A percentile compares a stretch with the other conserved stretches of the same genome.
Conservation (phyloP, 73 alveolate species). For the Paramecium pentaurelia region DNA sequence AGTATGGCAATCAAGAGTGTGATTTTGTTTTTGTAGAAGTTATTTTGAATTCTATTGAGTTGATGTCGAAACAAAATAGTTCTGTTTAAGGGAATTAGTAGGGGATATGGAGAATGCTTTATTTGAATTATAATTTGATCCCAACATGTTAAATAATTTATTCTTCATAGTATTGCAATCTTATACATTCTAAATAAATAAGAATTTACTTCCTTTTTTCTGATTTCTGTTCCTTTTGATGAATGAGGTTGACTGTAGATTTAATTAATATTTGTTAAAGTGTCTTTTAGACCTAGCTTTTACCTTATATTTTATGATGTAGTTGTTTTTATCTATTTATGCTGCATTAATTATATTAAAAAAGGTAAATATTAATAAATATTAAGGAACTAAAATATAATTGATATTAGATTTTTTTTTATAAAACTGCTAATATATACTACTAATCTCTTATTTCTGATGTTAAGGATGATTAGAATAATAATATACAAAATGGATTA, state of each 20-base stretch:
- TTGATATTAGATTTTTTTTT: neutral
- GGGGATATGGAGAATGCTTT: neutral
- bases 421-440: neutral
- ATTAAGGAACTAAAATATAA: neutral
- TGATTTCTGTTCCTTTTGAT: neutral
- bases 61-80: neutral
- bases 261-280: neutral
- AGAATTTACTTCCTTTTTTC: slow-evolving; percentile 1
- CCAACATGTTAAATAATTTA: neutral
- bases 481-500: neutral
- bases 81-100: neutral
- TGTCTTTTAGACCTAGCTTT: neutral
- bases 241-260: slow-evolving; percentile 3
- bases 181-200: slow-evolving; percentile 15
- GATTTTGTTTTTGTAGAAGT: neutral
- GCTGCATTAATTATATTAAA: neutral
- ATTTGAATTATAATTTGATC: neutral
- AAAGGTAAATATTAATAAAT: neutral
- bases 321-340: neutral
- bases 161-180: neutral
- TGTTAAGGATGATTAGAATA: neutral
- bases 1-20: neutral
- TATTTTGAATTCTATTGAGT: neutral
- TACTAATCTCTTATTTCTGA: neutral
- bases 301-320: neutral